Conservation (phyloP, 306 rosid genomes). For the Quercus aquifolioides region DNA sequence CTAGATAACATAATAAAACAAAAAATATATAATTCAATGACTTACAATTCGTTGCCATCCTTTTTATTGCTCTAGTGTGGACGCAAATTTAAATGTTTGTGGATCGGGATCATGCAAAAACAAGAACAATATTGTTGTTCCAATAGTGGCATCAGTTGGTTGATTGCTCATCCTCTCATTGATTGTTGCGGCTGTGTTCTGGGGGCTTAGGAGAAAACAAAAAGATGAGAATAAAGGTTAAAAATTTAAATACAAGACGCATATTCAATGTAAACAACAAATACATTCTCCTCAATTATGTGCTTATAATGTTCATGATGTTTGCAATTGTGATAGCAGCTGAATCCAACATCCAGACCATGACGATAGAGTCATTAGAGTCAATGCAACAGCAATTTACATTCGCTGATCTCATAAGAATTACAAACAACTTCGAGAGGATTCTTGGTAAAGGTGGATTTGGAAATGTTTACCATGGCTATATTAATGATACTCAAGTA, state of each 20-base stretch:
- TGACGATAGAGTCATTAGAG: slow-evolving; percentile 1
- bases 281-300: not conserved
- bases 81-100: slow-evolving; percentile 28
- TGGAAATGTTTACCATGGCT: slow-evolving; percentile 54
- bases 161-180: no score
- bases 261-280: not conserved
- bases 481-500: slow-evolving; percentile 35
- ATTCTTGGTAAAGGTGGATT: slow-evolving; percentile 56
- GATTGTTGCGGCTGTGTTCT: no score
- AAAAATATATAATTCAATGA: no score
- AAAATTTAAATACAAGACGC: not conserved
- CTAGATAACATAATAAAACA: no score
- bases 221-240: not conserved
- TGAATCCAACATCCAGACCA: not conserved
- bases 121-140: not conserved
- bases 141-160: no score
- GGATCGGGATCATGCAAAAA: not conserved
- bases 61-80: slow-evolving; percentile 14
- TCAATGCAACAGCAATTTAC: slow-evolving; percentile 26
- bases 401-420: slow-evolving; percentile 29
- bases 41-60: not conserved
- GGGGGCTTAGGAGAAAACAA: no score
- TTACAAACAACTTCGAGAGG: slow-evolving; percentile 38
- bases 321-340: not conserved
- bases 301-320: not conserved